Evolutionary conservation across 768 basidiomycete species (phyloP), one percentile per base, ranked within the genome.

Genomic region (Baorangia bicolor): DNA sequence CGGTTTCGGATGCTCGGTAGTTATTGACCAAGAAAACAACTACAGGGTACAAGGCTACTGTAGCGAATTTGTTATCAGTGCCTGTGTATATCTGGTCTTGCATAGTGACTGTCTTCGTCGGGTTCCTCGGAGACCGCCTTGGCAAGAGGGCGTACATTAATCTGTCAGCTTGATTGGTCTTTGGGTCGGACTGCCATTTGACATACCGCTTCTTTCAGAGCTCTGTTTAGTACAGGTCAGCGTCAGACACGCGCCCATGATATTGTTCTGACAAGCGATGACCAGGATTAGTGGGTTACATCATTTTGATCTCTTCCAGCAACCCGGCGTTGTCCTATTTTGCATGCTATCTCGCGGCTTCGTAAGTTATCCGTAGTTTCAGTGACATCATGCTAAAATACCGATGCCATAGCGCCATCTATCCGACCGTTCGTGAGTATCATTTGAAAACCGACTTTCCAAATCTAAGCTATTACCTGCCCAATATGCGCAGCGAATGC

Each of bases 21-120:
- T 12, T 18, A 14, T 21, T 47, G 44, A 54, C 30, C 13, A 48
- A 51, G 25, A 14, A 41, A 43, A 34, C 39, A 21, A 55, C 53
- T 34, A 39, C 54, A 81, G 86, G 85, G 4, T 88, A 79, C 72
- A 69, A 72, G 37, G 82, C 87, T 12, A 90, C 86, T 2, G 69
- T 75, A 25, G 87, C 89, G 2, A 91, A 92, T 64, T 68, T 92
- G 12, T 75, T 92, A 16, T 87, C 87, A 0, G 88, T 91, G 4
- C 89, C 90, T 2, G 86, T 90, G 28, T 91, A 91, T 64, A 81
- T 78, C 6, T 88, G 86, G 81, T 83, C 85, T 20, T 87, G 87
- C 61, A 67, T 88, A 35, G 73, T 88, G 63, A 91, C 90, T 5
- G 78, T 81, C 57, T 54, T 74, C 31, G 73, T 88, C 43, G 88